Evolutionary conservation across 2,329 filamentous ascomycete genomes (phyloP).

Genomic region (Aspergillus pseudoviridinutans): DNA sequence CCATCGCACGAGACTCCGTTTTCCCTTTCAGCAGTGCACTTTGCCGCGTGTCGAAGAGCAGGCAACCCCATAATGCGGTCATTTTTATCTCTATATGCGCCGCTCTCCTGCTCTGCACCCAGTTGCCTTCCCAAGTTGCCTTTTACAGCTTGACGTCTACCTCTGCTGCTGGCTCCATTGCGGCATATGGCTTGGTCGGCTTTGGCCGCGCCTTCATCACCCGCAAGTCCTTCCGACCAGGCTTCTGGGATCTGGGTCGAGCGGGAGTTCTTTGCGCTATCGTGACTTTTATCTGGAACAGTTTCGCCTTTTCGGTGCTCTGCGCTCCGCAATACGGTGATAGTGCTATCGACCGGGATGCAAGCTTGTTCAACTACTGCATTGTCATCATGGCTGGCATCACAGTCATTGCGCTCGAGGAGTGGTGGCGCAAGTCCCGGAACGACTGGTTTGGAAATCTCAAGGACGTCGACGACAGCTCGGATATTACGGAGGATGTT

Average conservation of each 20-base stretch:
- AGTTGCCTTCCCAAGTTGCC: slow-evolving; percentile 47
- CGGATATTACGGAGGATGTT: no score
- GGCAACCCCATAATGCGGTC: no score
- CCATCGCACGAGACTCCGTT: slow-evolving; percentile 55
- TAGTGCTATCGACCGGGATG: slow-evolving; percentile 3
- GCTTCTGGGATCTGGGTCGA: no score
- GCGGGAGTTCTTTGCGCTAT: no score
- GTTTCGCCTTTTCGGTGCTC: slow-evolving; percentile 22
- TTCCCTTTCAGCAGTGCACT: slow-evolving; percentile 49
- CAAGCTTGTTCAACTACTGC: slow-evolving; percentile 28
- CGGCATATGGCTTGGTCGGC: slow-evolving; percentile 42
- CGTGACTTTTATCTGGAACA: no score
- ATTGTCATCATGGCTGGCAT: slow-evolving; percentile 45
- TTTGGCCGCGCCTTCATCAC: no score
- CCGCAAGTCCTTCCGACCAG: no score
- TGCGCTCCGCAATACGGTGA: slow-evolving; percentile 37
- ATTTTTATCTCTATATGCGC: slow-evolving; percentile 45
- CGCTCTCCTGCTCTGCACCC: slow-evolving; percentile 51
- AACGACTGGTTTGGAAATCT: no score
- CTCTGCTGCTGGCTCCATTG: slow-evolving; percentile 43
- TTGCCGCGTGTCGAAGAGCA: no score
- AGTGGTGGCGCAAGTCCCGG: no score
- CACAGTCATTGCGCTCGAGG: slow-evolving; percentile 16
- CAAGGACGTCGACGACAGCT: no score
- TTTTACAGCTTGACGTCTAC: slow-evolving; percentile 48